Percentiles rank a stretch among this genome's conserved stretches.
Conservation (phyloP, 2,329 filamentous ascomycete species). For the Septoria petroselini region DNA sequence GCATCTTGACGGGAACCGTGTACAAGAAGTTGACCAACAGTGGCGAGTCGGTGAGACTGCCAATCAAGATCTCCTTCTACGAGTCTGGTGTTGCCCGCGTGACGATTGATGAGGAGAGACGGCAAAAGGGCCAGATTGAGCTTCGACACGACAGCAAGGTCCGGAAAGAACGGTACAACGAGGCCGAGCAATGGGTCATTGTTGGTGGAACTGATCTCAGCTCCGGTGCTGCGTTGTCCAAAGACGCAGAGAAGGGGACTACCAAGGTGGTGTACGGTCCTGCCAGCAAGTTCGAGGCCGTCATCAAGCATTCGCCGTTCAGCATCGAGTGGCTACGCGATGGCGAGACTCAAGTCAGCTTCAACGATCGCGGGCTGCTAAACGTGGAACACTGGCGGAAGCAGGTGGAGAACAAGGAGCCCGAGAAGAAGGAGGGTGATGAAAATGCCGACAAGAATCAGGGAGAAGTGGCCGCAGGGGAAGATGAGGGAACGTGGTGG, state of each 20-base stretch:
- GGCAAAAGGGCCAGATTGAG: slow-evolving; percentile 83
- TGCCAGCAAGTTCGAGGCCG: slow-evolving; percentile 70
- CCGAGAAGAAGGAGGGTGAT: slow-evolving; percentile 55
- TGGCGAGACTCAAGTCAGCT: slow-evolving; percentile 73
- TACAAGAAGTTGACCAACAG: slow-evolving; percentile 69
- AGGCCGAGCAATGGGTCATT: slow-evolving; percentile 79
- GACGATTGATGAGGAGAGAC: slow-evolving; percentile 85
- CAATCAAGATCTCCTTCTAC: slow-evolving; percentile 82
- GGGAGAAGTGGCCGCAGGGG: slow-evolving; percentile 45
- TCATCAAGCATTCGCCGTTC: slow-evolving; percentile 81
- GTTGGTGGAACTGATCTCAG: slow-evolving; percentile 76
- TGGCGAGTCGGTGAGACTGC: slow-evolving; percentile 70
- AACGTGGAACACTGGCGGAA: slow-evolving; percentile 95
- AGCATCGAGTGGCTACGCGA: slow-evolving; percentile 82
- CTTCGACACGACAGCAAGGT: slow-evolving; percentile 78
- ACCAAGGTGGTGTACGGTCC: slow-evolving; percentile 77
- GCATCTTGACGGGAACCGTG: slow-evolving; percentile 75
- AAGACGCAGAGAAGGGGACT: slow-evolving; percentile 63
- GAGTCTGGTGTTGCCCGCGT: slow-evolving; percentile 85
- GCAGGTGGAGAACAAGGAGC: slow-evolving; percentile 68
- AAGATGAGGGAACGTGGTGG: slow-evolving; percentile 94
- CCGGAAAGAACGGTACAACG: slow-evolving; percentile 91
- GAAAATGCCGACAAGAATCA: slow-evolving; percentile 33
- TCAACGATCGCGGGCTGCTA: slow-evolving; percentile 85
- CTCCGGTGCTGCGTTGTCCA: slow-evolving; percentile 64